These are phyloP conservation scores for Thraustochytrium striatum DNA, from an alignment of 352 stramenopile genomes.

Conservation along the genomic window DNA sequence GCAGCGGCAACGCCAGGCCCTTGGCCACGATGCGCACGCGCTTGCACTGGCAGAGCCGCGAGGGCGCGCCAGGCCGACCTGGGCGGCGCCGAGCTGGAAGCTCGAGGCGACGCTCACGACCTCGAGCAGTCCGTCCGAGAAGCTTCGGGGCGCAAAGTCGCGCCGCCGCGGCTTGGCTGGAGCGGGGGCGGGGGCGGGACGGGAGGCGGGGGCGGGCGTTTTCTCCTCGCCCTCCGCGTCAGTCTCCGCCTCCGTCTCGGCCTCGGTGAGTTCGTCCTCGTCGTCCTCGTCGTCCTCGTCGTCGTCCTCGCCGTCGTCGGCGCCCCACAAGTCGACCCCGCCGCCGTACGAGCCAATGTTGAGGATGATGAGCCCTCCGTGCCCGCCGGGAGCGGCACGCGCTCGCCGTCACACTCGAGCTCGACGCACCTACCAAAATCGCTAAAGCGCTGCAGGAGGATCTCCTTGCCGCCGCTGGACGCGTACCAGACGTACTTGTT, in stretches of 20 bases:
- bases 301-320: constrained; percentile 44
- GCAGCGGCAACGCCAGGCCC: neutral
- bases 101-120: constrained; percentile 40
- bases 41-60: constrained; percentile 18
- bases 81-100: constrained; percentile 45
- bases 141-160: too few species aligned
- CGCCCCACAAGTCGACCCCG: constrained; percentile 65
- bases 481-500: constrained; percentile 71
- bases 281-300: neutral
- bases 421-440: constrained; percentile 62
- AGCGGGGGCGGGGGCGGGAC: too few species aligned
- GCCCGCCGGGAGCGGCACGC: constrained; percentile 62
- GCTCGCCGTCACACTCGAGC: constrained; percentile 64
- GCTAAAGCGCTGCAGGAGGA: constrained; percentile 62
- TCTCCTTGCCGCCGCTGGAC: constrained; percentile 65
- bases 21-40: constrained; percentile 9
- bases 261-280: neutral
- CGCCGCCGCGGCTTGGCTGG: too few species aligned
- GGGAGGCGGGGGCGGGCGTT: too few species aligned
- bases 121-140: constrained; percentile 7
- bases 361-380: constrained; percentile 70
- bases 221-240: too few species aligned
- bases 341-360: constrained; percentile 72
- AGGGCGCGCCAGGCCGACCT: constrained; percentile 39
- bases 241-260: neutral